Percentiles rank a stretch among this genome's conserved stretches.
phyloP scores from a whole-genome alignment of 805 yeast genomes.

The Saccharomyces eubayanus region DNA sequence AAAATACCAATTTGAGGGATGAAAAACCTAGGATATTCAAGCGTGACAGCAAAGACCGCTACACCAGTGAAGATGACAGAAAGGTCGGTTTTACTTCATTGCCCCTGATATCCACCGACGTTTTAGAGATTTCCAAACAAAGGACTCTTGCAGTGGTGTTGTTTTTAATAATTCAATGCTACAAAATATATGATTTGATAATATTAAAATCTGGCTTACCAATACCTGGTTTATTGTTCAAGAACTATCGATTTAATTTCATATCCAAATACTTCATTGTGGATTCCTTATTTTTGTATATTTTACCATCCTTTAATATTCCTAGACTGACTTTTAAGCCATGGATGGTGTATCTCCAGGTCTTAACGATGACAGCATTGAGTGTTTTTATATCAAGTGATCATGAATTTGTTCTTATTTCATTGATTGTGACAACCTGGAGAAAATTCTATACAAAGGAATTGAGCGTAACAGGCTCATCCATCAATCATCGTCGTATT shows the following conservation, averaged over 20 bases:
- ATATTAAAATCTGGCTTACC: slow-evolving; percentile 42
- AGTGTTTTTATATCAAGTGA: slow-evolving; percentile 51
- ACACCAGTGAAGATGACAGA: background rate
- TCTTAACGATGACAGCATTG: slow-evolving; percentile 37
- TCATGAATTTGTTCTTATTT: slow-evolving; percentile 40
- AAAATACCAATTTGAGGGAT: background rate
- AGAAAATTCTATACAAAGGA: slow-evolving; percentile 38
- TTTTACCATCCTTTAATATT: slow-evolving; percentile 65
- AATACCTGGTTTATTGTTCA: slow-evolving; percentile 29
- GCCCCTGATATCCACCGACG: slow-evolving; percentile 54
- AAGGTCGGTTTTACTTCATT: background rate
- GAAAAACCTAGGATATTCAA: background rate
- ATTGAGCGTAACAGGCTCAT: slow-evolving; percentile 44
- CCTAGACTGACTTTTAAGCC: slow-evolving; percentile 65
- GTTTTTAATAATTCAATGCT: slow-evolving; percentile 72
- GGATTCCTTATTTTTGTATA: slow-evolving; percentile 64
- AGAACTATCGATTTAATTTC: slow-evolving; percentile 48
- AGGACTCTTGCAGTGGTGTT: slow-evolving; percentile 57
- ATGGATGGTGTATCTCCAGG: slow-evolving; percentile 43
- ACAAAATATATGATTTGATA: slow-evolving; percentile 68
- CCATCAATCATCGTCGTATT: slow-evolving; percentile 27
- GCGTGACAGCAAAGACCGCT: background rate
- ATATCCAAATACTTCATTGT: slow-evolving; percentile 61
- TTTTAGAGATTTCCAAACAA: slow-evolving; percentile 71
- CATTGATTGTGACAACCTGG: slow-evolving; percentile 37